phyloP scores from a whole-genome alignment of 257 asterid genomes.

The Echites panduratus region DNA sequence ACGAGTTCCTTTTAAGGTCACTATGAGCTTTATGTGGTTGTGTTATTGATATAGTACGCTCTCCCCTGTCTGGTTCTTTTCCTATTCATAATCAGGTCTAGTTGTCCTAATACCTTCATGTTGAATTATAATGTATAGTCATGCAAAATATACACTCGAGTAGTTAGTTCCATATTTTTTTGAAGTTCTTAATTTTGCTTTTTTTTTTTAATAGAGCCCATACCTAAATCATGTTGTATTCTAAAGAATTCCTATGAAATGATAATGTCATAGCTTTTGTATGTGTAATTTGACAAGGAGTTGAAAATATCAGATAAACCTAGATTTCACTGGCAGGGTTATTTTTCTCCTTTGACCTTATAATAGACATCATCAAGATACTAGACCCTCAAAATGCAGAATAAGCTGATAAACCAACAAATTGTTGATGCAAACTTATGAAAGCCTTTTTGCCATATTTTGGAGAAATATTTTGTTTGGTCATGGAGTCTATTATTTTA shows the following conservation, averaged over 20 bases:
- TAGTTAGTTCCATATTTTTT: constrained; percentile 3
- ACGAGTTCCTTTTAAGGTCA: constrained; percentile 62
- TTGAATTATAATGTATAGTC: not conserved
- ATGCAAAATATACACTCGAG: constrained; percentile 1
- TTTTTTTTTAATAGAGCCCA: not conserved
- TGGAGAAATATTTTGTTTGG: not conserved
- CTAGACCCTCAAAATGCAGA: not conserved
- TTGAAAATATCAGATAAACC: not conserved
- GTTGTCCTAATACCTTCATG: not conserved
- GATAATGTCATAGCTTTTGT: not conserved
- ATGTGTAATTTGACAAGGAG: not conserved
- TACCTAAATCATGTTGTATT: not conserved
- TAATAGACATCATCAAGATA: not conserved
- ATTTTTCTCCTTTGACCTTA: not conserved
- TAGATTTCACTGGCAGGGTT: not conserved
- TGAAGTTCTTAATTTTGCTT: not conserved
- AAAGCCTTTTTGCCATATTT: not conserved
- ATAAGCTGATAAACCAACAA: not conserved
- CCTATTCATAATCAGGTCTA: not conserved
- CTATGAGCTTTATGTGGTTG: constrained; percentile 41
- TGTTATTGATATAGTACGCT: constrained; percentile 23
- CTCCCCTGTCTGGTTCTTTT: not conserved
- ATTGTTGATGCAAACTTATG: not conserved
- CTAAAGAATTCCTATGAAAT: not conserved
- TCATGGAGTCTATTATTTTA: not conserved